Percentiles rank a stretch among this genome's conserved stretches.
Evolutionary conservation across 768 basidiomycete species (phyloP).

Genomic region (Lentinula detonsa): DNA sequence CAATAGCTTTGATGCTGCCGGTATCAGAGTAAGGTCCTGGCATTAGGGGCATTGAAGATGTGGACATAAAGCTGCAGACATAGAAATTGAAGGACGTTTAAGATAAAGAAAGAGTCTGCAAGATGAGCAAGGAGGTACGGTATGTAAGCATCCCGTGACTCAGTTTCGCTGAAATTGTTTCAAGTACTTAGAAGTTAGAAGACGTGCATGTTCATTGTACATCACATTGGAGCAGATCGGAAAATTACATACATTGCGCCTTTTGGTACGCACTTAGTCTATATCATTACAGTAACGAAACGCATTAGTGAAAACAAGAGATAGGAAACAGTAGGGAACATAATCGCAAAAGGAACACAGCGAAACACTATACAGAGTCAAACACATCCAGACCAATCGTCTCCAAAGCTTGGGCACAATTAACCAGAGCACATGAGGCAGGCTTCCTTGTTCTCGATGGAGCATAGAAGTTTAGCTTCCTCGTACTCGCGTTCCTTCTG

Average conservation of each 20-base stretch:
- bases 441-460: constrained; percentile 90
- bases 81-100: background rate
- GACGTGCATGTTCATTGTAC: too few relatives aligned
- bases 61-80: background rate
- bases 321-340: background rate
- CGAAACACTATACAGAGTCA: too few relatives aligned
- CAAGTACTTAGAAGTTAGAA: too few relatives aligned
- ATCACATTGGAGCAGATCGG: background rate
- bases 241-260: background rate
- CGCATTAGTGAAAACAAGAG: too few relatives aligned
- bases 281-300: background rate
- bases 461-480: constrained; percentile 77
- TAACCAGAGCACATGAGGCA: constrained; percentile 89
- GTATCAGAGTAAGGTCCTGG: background rate
- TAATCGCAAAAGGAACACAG: background rate
- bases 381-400: too few relatives aligned
- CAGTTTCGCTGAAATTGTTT: too few relatives aligned
- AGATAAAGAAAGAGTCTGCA: background rate
- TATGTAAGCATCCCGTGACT: background rate
- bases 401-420: background rate
- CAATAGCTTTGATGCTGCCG: constrained; percentile 54
- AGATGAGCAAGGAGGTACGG: background rate
- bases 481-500: constrained; percentile 71
- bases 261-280: background rate
- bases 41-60: background rate